Evolutionary conservation across 441 rosid species (phyloP), one percentile per base, ranked within the genome.

Genomic region (Gossypium schwendimanii): DNA sequence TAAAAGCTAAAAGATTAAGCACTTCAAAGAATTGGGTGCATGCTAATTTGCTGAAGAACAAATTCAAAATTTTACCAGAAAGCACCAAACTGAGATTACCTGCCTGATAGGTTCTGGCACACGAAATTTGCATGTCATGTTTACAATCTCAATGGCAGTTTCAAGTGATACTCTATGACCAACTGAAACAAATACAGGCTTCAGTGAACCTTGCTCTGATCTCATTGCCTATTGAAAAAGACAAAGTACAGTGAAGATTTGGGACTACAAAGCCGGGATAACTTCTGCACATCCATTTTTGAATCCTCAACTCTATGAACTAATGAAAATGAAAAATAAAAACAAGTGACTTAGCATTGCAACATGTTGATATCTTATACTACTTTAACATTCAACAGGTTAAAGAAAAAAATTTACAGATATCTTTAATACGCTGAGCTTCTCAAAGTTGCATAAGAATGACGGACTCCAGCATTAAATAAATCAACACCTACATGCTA

Each of bases 71-170:
- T 6, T 28, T 28, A 44, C n/a, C 58, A 24, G 8, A 14, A 59
- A 69, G 69, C 50, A 52, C 44, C 45, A 49, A 58, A 70, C 50
- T 68, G 18, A 23, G 54, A 44, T 18, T 80, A 94, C 98, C 96
- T 92, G 99, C 72, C 98, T 83, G 33, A 89, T 80, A 64, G 99
- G 94, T 84, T 95, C 98, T 2, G 99, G 99, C 63, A 91, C 82
- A 75, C 91, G 97, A 76, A 80, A 86, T 73, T 85, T 90, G 84
- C 98, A 89, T 63, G 89, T 88, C 83, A 83, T 69, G 47, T 84
- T 84, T n/a, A 86, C 94, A 69, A 92, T 75, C 68, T 60, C 71
- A 79, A 85, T 74, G n/a, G 97, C 90, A 70, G 90, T 84, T 47
- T 85, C 87, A 24, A 95, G 93, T 31, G 98, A 91, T 64, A 93